These are phyloP conservation scores for Kodamaea fungicola DNA, from an alignment of 1,139 yeast genomes.

Conservation along the genomic window DNA sequence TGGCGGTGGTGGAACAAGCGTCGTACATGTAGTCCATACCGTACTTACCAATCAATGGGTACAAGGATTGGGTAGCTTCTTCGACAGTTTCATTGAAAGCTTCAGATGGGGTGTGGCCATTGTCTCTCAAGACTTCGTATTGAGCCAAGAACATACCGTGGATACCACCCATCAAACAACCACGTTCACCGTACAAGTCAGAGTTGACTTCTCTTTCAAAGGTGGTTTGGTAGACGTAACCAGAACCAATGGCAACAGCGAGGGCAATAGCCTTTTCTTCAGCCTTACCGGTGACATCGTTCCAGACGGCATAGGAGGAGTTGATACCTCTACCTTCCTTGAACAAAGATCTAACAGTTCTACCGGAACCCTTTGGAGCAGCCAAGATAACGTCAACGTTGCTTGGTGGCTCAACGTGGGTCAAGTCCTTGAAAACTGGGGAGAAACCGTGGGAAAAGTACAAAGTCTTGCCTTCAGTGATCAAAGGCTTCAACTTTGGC, in stretches of 20 bases:
- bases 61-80: slow-evolving; percentile 98
- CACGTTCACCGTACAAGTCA: slow-evolving; percentile 99
- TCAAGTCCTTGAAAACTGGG: slow-evolving; percentile 96
- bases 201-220: slow-evolving; percentile 99
- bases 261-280: slow-evolving; percentile 98
- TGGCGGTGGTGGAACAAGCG: slow-evolving; percentile 99
- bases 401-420: slow-evolving; percentile 92
- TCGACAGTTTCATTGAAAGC: slow-evolving; percentile 99
- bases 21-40: slow-evolving; percentile 99
- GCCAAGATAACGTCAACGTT: slow-evolving; percentile 96
- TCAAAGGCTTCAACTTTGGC: slow-evolving; percentile 78
- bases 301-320: slow-evolving; percentile 99
- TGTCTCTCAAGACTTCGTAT: slow-evolving; percentile 98
- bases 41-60: slow-evolving; percentile 98
- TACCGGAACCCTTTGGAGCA: slow-evolving; percentile 99
- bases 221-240: slow-evolving; percentile 99
- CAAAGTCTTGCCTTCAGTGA: slow-evolving; percentile 95
- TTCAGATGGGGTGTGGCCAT: slow-evolving; percentile 99
- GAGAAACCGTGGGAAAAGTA: slow-evolving; percentile 99
- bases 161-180: slow-evolving; percentile 99
- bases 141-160: slow-evolving; percentile 99
- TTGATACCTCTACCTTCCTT: slow-evolving; percentile 99
- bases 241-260: slow-evolving; percentile 99
- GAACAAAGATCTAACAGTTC: slow-evolving; percentile 98
- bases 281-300: slow-evolving; percentile 98